Base-by-base conservation (phyloP, 2,329 filamentous ascomycete species). In the Sporothrix pallida region DNA sequence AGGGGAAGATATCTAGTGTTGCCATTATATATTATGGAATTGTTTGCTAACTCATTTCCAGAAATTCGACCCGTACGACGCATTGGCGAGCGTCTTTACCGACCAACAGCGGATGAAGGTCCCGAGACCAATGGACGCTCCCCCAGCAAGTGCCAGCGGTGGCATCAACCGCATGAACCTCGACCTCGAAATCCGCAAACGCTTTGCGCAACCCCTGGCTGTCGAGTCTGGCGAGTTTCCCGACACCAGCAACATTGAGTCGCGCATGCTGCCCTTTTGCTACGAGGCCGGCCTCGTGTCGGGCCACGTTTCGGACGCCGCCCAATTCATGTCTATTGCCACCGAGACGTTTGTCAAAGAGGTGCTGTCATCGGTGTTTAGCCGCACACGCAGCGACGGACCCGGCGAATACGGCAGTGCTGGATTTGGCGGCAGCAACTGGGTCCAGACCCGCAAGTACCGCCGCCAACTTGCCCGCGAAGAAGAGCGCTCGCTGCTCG, bases 361-460 rank as follows among this genome's bases (percentile, higher is more conserved):
- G 78, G 83, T 90, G 20, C 81, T 92, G 72, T 87, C 89, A 1
- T 85, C 87, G 7, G 85, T 92, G 8, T 91, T 91, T 76, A 88
- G 87, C 75, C 87, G 89, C 70, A 91, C 90, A 1, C 84, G 89
- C 75, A 88, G 87, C 78, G 92, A 92, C 78, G 89, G 88, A 0
- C 88, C 89, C 2, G 89, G 89, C 44, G 87, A 90, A 75, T 87
- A 86, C 20, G 89, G 87, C 9, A 89, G 84, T 74, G 87, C 88
- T 70, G 89, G 89, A 2, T 90, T 90, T 72, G 91, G 91, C 2
- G 90, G 90, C 58, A 88, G 88, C 58, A 87, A 86, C 50, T 93
- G 92, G 85, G 89, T 98, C 74, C 91, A 94, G 80, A 97, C 94
- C 2, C 88, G 91, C 77, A 91, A 89, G 74, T 98, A 95, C 82